Percentiles rank a stretch among this genome's conserved stretches.
These are phyloP conservation scores for Apophysomyces trapeziformis DNA, from an alignment of 371 early-diverging fungal genomes.

Conservation along the genomic window DNA sequence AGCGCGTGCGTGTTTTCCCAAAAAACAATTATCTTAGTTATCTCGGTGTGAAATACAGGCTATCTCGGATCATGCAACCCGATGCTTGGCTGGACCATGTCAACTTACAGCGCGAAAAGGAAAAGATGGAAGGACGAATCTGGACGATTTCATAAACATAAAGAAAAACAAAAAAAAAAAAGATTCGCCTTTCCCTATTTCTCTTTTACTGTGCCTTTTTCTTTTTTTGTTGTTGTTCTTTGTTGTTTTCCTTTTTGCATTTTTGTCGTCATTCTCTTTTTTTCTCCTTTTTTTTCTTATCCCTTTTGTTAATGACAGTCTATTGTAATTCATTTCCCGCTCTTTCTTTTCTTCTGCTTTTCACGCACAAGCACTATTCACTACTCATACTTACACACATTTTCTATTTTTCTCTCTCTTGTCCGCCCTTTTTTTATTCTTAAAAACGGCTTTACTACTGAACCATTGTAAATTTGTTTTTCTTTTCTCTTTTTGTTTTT, in stretches of 20 bases:
- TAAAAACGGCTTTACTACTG: too few species aligned
- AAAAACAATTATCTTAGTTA: conserved; percentile 38
- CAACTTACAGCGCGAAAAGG: conserved; percentile 6
- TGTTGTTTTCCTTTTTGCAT: too few species aligned
- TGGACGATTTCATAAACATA: conserved; percentile 6
- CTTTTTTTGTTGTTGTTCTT: neutral
- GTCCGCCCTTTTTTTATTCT: too few species aligned
- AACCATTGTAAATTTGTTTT: neutral
- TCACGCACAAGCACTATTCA: too few species aligned
- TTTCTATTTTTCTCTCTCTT: neutral
- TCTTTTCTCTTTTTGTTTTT: neutral
- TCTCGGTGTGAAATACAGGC: conserved; percentile 41
- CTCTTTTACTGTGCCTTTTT: neutral
- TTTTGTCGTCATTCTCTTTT: neutral
- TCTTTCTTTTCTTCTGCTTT: neutral
- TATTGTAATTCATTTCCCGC: neutral
- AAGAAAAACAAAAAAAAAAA: neutral
- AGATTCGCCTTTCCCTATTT: neutral
- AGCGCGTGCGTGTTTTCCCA: conserved; percentile 42
- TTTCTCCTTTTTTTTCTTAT: neutral
- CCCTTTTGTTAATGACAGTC: too few species aligned
- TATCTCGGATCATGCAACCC: conserved; percentile 43
- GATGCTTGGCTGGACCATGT: conserved; percentile 39
- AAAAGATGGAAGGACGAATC: conserved; percentile 7
- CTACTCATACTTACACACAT: neutral